Percentiles rank a stretch among this genome's conserved stretches.
Conservation (phyloP, 208 protist species). For the Trypanosomatidae sp. region DNA sequence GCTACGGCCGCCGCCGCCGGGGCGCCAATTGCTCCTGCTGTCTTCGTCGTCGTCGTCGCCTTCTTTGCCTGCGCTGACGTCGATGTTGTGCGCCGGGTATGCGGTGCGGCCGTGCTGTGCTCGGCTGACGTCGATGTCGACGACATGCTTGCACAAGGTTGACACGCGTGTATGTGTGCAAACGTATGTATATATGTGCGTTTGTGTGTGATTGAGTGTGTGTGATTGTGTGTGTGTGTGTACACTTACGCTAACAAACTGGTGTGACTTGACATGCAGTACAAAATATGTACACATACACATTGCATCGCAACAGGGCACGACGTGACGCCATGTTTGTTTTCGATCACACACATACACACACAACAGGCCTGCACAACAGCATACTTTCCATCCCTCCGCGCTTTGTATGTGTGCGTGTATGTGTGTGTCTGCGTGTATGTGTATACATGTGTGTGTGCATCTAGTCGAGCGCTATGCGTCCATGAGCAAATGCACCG, state of each 20-base stretch:
- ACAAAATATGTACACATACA: background rate
- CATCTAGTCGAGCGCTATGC: background rate
- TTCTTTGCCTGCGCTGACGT: no score
- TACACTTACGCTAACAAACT: background rate
- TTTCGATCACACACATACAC: background rate
- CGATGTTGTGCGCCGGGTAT: no score
- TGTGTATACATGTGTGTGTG: background rate
- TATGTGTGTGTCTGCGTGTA: background rate
- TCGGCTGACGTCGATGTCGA: no score
- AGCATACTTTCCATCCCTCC: conserved; percentile 1
- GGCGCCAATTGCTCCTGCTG: no score
- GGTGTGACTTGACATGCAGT: background rate
- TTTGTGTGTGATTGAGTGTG: background rate
- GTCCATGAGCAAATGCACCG: conserved; percentile 37
- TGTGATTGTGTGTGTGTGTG: background rate
- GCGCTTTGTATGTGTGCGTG: background rate
- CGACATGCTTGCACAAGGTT: background rate
- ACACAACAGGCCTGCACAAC: background rate
- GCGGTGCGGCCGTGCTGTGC: no score
- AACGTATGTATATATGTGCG: background rate
- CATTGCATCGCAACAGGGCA: background rate
- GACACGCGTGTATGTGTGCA: background rate
- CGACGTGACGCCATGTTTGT: background rate
- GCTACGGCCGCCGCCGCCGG: no score
- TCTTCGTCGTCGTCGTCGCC: no score